phyloP scores from a whole-genome alignment of 2,329 filamentous ascomycete species.

The Cyphellophora attinorum region DNA sequence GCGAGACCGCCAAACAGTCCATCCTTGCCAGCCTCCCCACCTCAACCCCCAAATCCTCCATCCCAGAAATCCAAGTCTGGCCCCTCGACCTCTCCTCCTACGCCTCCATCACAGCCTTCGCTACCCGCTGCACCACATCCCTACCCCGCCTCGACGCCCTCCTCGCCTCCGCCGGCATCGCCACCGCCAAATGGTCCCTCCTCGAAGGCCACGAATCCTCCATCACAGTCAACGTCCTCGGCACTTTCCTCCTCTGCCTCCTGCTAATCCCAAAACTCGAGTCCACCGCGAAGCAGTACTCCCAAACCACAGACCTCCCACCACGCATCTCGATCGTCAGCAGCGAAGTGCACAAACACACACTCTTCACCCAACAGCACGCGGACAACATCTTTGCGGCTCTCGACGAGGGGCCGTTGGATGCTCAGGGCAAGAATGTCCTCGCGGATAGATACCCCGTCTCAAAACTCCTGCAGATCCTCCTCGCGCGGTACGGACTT shows the following conservation, averaged over 20 bases:
- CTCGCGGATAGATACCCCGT: slow-evolving; percentile 28
- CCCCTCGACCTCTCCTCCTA: slow-evolving; percentile 28
- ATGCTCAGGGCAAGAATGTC: no score
- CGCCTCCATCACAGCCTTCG: slow-evolving; percentile 27
- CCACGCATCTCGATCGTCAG: slow-evolving; percentile 29
- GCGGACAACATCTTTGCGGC: slow-evolving; percentile 25
- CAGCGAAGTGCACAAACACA: slow-evolving; percentile 34
- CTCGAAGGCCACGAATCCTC: slow-evolving; percentile 20
- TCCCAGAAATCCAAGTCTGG: not conserved
- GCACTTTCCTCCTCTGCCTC: slow-evolving; percentile 17
- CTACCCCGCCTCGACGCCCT: slow-evolving; percentile 27
- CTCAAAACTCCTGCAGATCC: slow-evolving; percentile 1
- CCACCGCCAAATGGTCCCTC: slow-evolving; percentile 9
- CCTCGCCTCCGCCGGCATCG: slow-evolving; percentile 34
- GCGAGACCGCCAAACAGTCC: not conserved
- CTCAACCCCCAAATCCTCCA: not conserved
- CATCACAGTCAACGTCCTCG: slow-evolving; percentile 21
- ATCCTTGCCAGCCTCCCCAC: not conserved
- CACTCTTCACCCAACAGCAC: slow-evolving; percentile 28
- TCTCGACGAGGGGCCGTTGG: no score
- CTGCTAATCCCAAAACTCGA: slow-evolving; percentile 28
- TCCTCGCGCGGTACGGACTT: no score
- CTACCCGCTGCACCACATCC: slow-evolving; percentile 18
- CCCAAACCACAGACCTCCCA: slow-evolving; percentile 22
- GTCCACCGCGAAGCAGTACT: slow-evolving; percentile 24